A percentile compares a stretch with the other conserved stretches of the same genome.
These are phyloP conservation scores for Marasmius oreades DNA, from an alignment of 1,284 basidiomycete species.

Conservation along the genomic window DNA sequence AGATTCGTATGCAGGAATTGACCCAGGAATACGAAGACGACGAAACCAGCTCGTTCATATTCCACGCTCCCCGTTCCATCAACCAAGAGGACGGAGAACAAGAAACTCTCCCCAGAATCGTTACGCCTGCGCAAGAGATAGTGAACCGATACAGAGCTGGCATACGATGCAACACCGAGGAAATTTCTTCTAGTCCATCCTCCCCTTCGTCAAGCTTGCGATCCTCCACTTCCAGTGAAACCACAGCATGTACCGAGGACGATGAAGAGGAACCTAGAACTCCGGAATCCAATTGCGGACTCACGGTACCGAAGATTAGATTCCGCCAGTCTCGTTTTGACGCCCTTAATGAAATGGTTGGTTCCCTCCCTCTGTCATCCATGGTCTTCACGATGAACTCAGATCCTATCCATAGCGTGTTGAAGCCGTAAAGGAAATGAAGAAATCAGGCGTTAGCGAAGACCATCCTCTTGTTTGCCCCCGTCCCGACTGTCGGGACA, in stretches of 20 bases:
- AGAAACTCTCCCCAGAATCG: conserved; percentile 16
- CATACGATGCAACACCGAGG: conserved; percentile 20
- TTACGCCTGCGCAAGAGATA: conserved; percentile 39
- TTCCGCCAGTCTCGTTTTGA: conserved; percentile 25
- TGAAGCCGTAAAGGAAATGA: conserved; percentile 39
- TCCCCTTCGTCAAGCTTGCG: neutral
- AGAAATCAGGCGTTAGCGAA: conserved; percentile 20
- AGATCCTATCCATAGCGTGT: conserved; percentile 27
- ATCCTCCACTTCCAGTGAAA: conserved; percentile 1
- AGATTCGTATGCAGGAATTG: neutral
- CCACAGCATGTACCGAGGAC: neutral
- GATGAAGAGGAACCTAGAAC: neutral
- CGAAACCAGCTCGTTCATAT: conserved; percentile 34
- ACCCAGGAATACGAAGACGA: conserved; percentile 18
- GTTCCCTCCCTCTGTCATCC: conserved; percentile 15
- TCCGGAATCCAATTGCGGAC: neutral
- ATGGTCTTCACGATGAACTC: neutral
- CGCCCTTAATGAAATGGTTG: conserved; percentile 38
- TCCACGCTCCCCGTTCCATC: conserved; percentile 24
- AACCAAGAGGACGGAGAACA: conserved; percentile 20
- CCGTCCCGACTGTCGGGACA: conserved; percentile 48
- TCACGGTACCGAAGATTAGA: neutral
- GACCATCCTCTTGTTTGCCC: conserved; percentile 38
- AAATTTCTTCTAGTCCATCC: conserved; percentile 13
- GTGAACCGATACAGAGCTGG: conserved; percentile 33